These are phyloP conservation scores for Geotrichum fermentans DNA, from an alignment of 1,139 yeast species.

Conservation along the genomic window DNA sequence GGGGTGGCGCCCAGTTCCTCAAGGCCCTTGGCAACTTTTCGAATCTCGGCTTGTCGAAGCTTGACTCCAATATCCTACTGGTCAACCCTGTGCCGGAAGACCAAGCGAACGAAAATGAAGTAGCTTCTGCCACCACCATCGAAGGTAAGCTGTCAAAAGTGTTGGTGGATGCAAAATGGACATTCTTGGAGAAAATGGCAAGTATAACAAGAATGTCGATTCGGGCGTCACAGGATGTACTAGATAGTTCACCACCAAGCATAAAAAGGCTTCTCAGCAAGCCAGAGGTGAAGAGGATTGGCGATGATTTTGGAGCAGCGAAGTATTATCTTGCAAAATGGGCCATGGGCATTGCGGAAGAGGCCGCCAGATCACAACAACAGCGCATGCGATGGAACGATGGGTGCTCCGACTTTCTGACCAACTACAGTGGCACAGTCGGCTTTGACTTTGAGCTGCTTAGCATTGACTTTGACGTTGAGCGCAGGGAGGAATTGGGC, in stretches of 20 bases:
- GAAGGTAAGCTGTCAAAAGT: conserved; percentile 31
- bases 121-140: conserved; percentile 35
- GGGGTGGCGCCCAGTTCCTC: conserved; percentile 89
- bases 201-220: conserved; percentile 68
- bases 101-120: conserved; percentile 67
- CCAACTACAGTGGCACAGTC: conserved; percentile 32
- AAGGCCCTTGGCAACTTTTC: conserved; percentile 50
- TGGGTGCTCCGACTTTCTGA: conserved; percentile 51
- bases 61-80: conserved; percentile 67
- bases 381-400: conserved; percentile 41
- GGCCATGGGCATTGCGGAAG: conserved; percentile 94
- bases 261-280: conserved; percentile 62
- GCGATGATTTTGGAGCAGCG: conserved; percentile 91
- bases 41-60: conserved; percentile 59
- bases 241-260: conserved; percentile 60
- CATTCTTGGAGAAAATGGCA: conserved; percentile 77
- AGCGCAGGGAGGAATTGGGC: conserved; percentile 61
- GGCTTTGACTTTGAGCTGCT: conserved; percentile 57
- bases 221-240: conserved; percentile 52
- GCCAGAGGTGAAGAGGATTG: conserved; percentile 74
- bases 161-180: conserved; percentile 76
- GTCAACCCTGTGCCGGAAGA: conserved; percentile 80
- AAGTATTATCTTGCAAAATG: conserved; percentile 89
- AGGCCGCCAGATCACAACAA: conserved; percentile 70
- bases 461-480: conserved; percentile 54